Evolutionary conservation across 225 moss, liverwort and hornwort species (phyloP).

Genomic region (Takakia lepidozioides): DNA sequence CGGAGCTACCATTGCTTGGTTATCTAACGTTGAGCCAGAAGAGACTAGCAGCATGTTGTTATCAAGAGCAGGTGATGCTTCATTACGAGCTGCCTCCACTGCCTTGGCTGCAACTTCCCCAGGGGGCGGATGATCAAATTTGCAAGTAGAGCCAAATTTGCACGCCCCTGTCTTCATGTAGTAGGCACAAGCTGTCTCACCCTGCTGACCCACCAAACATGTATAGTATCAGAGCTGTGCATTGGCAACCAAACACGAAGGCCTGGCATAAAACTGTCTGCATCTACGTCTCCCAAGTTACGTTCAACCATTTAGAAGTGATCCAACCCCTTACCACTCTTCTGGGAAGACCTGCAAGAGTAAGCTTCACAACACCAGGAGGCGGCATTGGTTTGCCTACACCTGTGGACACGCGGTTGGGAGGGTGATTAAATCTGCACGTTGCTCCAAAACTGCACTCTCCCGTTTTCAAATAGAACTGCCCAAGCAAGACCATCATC

Average conservation of each 20-base stretch:
- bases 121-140: slow-evolving; percentile 92
- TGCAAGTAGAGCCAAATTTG: slow-evolving; percentile 88
- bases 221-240: background rate
- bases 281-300: background rate
- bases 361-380: slow-evolving; percentile 49
- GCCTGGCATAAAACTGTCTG: background rate
- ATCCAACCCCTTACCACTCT: slow-evolving; percentile 53
- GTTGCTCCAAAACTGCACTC: slow-evolving; percentile 86
- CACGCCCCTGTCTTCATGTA: slow-evolving; percentile 98
- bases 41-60: too few relatives aligned
- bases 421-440: slow-evolving; percentile 87
- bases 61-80: slow-evolving; percentile 21
- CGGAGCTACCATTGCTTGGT: too few relatives aligned
- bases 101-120: slow-evolving; percentile 84
- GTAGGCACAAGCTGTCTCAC: slow-evolving; percentile 81
- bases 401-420: slow-evolving; percentile 44
- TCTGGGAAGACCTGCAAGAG: slow-evolving; percentile 95
- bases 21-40: too few relatives aligned
- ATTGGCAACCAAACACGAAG: background rate
- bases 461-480: slow-evolving; percentile 91
- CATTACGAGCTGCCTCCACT: slow-evolving; percentile 56
- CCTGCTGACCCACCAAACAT: slow-evolving; percentile 17
- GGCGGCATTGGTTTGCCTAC: slow-evolving; percentile 39
- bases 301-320: background rate
- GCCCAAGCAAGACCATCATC: too few relatives aligned